Evolutionary conservation across 495 filamentous ascomycete genomes (phyloP), one percentile per base, ranked within the genome.

Genomic region (Terfezia claveryi): DNA sequence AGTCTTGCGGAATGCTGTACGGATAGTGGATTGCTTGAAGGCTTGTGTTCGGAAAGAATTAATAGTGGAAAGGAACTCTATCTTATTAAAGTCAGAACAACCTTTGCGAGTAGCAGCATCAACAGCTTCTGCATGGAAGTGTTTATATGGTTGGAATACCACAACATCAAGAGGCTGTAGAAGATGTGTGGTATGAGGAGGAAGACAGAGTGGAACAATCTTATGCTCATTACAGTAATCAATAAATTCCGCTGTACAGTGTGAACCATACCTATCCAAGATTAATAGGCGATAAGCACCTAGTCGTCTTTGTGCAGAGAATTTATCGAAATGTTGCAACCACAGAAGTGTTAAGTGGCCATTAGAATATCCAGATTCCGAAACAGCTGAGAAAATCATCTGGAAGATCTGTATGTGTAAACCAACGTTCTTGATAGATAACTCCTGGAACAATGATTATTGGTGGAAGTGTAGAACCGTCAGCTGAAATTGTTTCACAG

Each of bases 161-260:
- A 46, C 49, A 4, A 62, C 49, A 55, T 62, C 20, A 8, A 60
- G 50, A 11, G 55, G 46, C 27, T 62, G 54, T 10, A 57, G 49
- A 0, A 56, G 51, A 37, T 61, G 51, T 7, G 54, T 59, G 5
- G 51, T 57, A 49, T 55, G 57, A 23, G 54, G 37, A 1, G 46
- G 59, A 49, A 61, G 41, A 27, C 54, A 57, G 23, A 61, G 52
- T 41, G 52, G 57, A 10, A 56, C 14, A 14, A 61, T 59, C 41
- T 56, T 52, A 46, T 57, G 38, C 4, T 8, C 9, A 36, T 59
- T 27, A 27, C 44, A 57, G 41, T 49, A 57, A 52, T 58, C 23
- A 12, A 60, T 57, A 57, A 60, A 60, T 23, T 60, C 50, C 49
- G 27, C 46, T 27, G 41, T 61, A 9, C 58, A 32, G 51, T 59